Base-by-base conservation (phyloP, 495 filamentous ascomycete species). In the Xylaria bambusicola region DNA sequence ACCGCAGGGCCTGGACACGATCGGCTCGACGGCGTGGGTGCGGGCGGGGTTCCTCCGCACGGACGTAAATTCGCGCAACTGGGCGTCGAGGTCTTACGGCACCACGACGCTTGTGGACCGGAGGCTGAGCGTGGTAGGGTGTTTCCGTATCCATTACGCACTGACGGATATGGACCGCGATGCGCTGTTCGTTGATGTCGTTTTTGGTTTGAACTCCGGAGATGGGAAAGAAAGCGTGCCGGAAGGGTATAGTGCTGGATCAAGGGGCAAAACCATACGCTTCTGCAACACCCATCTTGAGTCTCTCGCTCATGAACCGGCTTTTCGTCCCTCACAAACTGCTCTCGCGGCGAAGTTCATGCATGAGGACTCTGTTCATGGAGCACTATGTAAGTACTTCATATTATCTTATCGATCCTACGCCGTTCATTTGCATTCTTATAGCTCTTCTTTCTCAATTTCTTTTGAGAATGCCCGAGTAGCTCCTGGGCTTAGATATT, bases 261-360 rank as follows among this genome's bases (percentile, higher is more conserved):
- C n/a, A n/a, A n/a, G n/a, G n/a, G 35, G 41, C 8, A 66, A 49
- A 33, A 65, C 59, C 0, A 36, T 84, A 0, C 73, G 82, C 27
- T 58, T 85, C 6, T 79, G 82, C 61, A 81, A 79, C 58, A 75
- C 80, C 4, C 83, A 86, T 59, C 77, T 84, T 17, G 83, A 85
- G 60, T 81, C 78, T 9, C 71, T 85, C 1, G 64, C 62, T 0
- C 47, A 61, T 0, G 61, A 74, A 0, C 77, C 77, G 0, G 73
- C 79, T 2, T 49, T 67, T 10, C 73, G 82, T 0, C 77, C 79
- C 0, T 62, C 69, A 7, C 82, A 85, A 62, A 52, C 82, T 1
- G 59, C 63, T 8, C 36, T 70, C 10, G 75, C 75, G 7, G 74
- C 75, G 0, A 20, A 61, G 57, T 72, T 73, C 44, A 70, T 86